Conservation (phyloP, 345 rosid species). For the Linum trigynum region DNA sequence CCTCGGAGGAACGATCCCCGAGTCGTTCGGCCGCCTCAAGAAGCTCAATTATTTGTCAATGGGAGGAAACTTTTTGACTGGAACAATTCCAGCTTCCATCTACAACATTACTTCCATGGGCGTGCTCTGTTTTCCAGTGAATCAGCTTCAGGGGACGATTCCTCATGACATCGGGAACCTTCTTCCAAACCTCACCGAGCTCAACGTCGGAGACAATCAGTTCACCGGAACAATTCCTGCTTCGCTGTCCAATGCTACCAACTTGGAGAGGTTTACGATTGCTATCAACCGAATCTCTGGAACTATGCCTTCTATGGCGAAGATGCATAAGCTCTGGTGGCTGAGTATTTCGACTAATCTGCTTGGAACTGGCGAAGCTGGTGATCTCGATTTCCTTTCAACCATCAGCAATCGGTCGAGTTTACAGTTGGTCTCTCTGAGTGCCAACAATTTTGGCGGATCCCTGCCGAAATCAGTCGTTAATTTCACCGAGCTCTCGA, state of each 20-base stretch:
- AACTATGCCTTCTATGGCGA: conserved; percentile 1
- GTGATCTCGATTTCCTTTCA: conserved; percentile 4
- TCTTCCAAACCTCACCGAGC: conserved; percentile 14
- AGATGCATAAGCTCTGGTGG: background rate
- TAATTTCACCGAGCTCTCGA: background rate
- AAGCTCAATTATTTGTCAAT: conserved; percentile 16
- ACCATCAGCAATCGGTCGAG: background rate
- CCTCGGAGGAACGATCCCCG: conserved; percentile 19
- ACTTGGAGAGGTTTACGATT: conserved; percentile 9
- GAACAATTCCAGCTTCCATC: conserved; percentile 21
- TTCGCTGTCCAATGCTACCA: conserved; percentile 18
- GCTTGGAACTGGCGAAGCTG: background rate
- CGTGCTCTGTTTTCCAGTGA: background rate
- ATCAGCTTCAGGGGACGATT: conserved; percentile 16
- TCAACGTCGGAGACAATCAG: conserved; percentile 11
- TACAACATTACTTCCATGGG: conserved; percentile 16
- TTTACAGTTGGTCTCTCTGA: background rate
- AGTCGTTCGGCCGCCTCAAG: conserved; percentile 14
- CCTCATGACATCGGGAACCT: conserved; percentile 17
- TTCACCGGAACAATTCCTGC: conserved; percentile 22
- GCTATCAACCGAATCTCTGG: conserved; percentile 2
- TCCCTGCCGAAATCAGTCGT: background rate
- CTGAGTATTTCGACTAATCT: rapidly evolving
- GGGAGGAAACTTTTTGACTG: conserved; percentile 13
- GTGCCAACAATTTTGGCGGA: background rate